Conservation (phyloP, 2,329 filamentous ascomycete genomes). For the Sporothrix globosa region DNA sequence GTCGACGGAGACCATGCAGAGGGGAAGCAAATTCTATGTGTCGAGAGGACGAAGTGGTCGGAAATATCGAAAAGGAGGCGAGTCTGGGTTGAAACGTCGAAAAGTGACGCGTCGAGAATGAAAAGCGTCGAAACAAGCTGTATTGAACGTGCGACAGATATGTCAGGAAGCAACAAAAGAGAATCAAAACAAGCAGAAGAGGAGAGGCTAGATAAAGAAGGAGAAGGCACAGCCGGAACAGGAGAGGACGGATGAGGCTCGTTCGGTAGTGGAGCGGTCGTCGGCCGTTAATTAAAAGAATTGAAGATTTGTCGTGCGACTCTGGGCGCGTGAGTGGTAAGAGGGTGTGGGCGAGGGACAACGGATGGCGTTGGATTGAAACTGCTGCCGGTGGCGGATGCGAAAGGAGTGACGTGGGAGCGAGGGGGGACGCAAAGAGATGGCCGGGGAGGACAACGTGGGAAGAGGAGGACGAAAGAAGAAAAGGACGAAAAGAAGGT, state of each 20-base stretch:
- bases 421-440: not conserved
- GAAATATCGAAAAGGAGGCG: not conserved
- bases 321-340: conserved; percentile 12
- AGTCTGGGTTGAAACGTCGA: not conserved
- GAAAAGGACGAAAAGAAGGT: conserved; percentile 2
- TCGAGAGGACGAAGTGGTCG: not conserved
- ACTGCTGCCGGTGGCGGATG: conserved; percentile 16
- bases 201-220: conserved; percentile 4
- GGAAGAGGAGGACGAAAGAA: conserved; percentile 14
- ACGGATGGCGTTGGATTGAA: conserved; percentile 19
- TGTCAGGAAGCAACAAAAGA: conserved; percentile 10
- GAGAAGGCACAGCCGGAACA: conserved; percentile 14
- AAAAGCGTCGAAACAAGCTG: not conserved
- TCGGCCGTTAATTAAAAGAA: conserved; percentile 34
- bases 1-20: conserved; percentile 47
- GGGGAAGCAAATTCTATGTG: not conserved
- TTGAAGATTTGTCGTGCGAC: conserved; percentile 34
- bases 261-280: conserved; percentile 33
- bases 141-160: not conserved
- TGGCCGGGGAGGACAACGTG: not conserved
- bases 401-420: conserved; percentile 25
- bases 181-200: not conserved
- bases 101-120: not conserved
- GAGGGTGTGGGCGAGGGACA: not conserved
- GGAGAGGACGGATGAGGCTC: conserved; percentile 29